A percentile compares a stretch with the other conserved stretches of the same genome.
Conservation (phyloP, 2,329 filamentous ascomycete genomes). For the Aspergillus sp. region DNA sequence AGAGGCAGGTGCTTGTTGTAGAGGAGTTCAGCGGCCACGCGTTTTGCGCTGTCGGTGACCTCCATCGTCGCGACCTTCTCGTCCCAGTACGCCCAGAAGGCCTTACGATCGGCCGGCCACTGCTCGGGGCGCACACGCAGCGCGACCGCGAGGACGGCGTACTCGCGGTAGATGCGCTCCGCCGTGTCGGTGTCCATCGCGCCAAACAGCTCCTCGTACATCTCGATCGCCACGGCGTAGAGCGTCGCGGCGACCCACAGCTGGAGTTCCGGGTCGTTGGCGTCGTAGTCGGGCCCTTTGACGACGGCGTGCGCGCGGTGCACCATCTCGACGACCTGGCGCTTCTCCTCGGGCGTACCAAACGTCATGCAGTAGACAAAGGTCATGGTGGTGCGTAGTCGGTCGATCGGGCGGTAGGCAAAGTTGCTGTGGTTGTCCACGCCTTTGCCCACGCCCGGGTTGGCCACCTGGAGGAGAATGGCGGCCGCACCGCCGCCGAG, state of each 20-base stretch:
- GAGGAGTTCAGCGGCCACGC: constrained; percentile 28
- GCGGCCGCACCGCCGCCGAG: constrained; percentile 37
- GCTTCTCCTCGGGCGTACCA: constrained; percentile 33
- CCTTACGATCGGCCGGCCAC: constrained; percentile 36
- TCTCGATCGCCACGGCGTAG: constrained; percentile 35
- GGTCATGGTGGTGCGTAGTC: constrained; percentile 40
- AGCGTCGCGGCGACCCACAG: constrained; percentile 44
- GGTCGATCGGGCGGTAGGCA: constrained; percentile 34
- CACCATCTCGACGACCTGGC: constrained; percentile 36
- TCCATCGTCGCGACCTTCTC: constrained; percentile 32
- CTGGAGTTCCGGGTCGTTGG: constrained; percentile 39
- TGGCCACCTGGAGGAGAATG: constrained; percentile 43
- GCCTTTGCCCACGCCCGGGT: constrained; percentile 38
- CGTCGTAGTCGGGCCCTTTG: constrained; percentile 33
- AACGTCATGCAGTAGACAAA: constrained; percentile 42
- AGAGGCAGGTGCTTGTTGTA: constrained; percentile 28
- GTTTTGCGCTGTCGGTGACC: constrained; percentile 30
- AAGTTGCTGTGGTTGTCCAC: constrained; percentile 42
- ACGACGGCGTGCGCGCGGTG: constrained; percentile 35
- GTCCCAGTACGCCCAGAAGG: constrained; percentile 42
- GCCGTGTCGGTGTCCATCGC: constrained; percentile 23
- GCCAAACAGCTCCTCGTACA: constrained; percentile 39
- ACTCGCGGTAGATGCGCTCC: constrained; percentile 28
- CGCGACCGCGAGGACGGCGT: constrained; percentile 25
- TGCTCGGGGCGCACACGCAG: constrained; percentile 32